Base-by-base conservation (phyloP, 176 grass and related monocot species). In the Carex littledalei region DNA sequence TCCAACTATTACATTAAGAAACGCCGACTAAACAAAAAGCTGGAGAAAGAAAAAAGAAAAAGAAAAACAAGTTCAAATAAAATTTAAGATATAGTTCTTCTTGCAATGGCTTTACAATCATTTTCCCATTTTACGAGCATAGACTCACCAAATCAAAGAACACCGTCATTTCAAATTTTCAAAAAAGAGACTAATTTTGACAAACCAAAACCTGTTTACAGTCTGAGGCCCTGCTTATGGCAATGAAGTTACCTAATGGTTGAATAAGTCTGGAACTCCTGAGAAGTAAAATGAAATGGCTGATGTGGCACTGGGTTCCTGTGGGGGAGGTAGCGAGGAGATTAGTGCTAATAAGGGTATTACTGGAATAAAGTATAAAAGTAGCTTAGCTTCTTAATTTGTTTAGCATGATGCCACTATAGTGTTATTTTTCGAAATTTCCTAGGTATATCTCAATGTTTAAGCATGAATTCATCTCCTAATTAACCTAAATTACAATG, bases 261-360 rank as follows among this genome's bases (percentile, higher is more conserved):
- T 1, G 91, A 99, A 83, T 95, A 95, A 62, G 85, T 89, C 72
- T 90, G 87, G 81, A 89, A 99, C 86, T 99, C 96, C 83, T 86
- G 86, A n/a, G 93, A 99, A 59, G 87, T 94, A 82, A 99, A 95
- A 89, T 99, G 88, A 80, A 98, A 99, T 65, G 93, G 93, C 18
- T 94, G 93, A 52, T 85, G 81, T 17, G 89, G 85, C 6, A 90
- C 89, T 57, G 89, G 89, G 58, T 90, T 90, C 65, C 89, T 90
- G 85, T 80, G 11, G 10, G 71, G 11, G 6, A 31, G 62, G 8
- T 64, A 12, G 62, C 8, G 8, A 63, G 67, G 41, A 50, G 29
- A 56, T 73, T 4, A 79, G 73, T 54, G 21, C 31, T 31, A 74
- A 24, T 74, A 52, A 52, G 45, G 69, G 16, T 72, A 13, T 26